Percentiles rank a stretch among this genome's conserved stretches.
These are phyloP conservation scores for Ricinus communis DNA, from an alignment of 345 rosid species.

Conservation along the genomic window DNA sequence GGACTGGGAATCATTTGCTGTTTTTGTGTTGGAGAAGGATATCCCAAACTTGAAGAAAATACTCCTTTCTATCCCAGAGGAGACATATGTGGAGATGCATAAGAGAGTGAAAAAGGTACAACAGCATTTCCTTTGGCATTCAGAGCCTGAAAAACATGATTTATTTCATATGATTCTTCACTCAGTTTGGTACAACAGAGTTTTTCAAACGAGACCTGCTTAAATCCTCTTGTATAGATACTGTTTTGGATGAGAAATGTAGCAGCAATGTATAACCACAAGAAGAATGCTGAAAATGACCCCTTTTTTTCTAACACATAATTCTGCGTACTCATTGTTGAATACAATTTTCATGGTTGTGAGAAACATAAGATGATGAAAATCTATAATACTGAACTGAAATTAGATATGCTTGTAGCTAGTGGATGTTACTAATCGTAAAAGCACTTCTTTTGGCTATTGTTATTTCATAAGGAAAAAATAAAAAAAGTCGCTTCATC, in stretches of 20 bases:
- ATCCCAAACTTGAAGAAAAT: conserved; percentile 72
- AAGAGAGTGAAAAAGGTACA: conserved; percentile 72
- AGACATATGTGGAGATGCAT: conserved; percentile 59
- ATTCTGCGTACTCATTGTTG: no score
- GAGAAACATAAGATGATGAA: no score
- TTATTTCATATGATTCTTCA: conserved; percentile 92
- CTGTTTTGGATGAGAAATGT: neutral
- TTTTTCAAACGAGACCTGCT: conserved; percentile 39
- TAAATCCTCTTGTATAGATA: neutral
- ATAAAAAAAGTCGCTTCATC: no score
- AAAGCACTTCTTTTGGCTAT: no score
- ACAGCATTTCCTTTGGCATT: conserved; percentile 89
- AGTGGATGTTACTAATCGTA: no score
- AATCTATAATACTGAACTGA: no score
- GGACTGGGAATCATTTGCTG: conserved; percentile 84
- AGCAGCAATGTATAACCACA: neutral
- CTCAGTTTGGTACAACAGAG: conserved; percentile 80
- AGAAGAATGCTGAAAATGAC: no score
- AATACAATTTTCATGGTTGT: no score
- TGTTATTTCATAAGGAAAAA: no score
- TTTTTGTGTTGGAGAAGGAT: conserved; percentile 75
- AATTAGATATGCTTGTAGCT: no score
- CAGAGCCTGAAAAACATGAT: conserved; percentile 66
- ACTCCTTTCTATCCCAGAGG: conserved; percentile 53
- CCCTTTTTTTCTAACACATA: no score